Base-by-base conservation (phyloP, 2,329 filamentous ascomycete genomes). In the Tolypocladium tundrense region DNA sequence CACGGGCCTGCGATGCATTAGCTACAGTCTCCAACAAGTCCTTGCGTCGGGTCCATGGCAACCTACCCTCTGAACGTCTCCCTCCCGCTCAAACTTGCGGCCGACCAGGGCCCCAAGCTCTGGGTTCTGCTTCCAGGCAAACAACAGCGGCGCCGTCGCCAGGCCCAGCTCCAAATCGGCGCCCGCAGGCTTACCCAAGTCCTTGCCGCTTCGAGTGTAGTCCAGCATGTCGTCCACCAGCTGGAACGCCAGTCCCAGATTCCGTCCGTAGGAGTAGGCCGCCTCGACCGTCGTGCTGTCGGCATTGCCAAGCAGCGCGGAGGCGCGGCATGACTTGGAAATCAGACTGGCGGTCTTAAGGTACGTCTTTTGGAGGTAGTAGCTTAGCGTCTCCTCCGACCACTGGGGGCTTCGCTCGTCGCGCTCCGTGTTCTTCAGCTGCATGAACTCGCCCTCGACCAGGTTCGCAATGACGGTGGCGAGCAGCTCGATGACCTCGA, bases 381-480 rank as follows among this genome's bases (percentile, higher is more conserved):
- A 97, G 33, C 85, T 83, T 61, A 99, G 82, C 1, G 91, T 89
- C 56, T 96, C 90, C 68, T 97, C 90, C 1, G 88, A 94, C 83
- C 89, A 97, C 11, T 81, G 77, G 1, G 93, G 93, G 64, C 89
- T 87, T 63, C 83, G 80, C 78, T 97, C 93, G 70, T 97, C 93
- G 63, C 84, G 81, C 52, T 89, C 90, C 1, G 94, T 97, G 74
- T 99, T 99, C 77, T 96, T 95, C 66, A 99, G 79, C 78, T 99
- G 94, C 94, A 99, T 99, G 77, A 99, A 97, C 74, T 99, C 94
- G 69, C 94, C 94, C 76, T 99, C 94, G 24, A 99, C 92, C 33
- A 99, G 79, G 71, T 99, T 99, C 51, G 94, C 93, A 65, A 99
- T 97, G 48, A 97, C 94, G 1, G 93, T 97, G 4, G 94, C 91